phyloP scores from a whole-genome alignment of 2,329 filamentous ascomycete genomes.

The Nectriaceae sp. region DNA sequence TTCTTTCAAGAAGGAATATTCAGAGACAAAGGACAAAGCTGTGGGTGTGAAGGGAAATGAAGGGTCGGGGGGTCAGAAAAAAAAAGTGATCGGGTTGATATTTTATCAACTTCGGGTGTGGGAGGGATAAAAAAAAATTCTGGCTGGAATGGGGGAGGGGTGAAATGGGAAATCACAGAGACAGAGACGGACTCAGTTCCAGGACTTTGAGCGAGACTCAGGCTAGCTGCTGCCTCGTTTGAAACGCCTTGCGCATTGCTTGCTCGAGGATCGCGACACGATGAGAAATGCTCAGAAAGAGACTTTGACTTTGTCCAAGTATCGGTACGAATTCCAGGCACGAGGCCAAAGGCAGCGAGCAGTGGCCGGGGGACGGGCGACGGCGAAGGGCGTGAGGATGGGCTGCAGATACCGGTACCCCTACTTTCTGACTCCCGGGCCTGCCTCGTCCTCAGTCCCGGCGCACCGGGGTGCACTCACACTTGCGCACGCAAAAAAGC shows the following conservation, averaged over 20 bases:
- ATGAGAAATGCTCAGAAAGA: no score
- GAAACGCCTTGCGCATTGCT: constrained; percentile 8
- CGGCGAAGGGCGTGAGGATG: background rate
- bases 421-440: no score
- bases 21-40: constrained; percentile 7
- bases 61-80: constrained; percentile 20
- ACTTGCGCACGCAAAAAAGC: background rate
- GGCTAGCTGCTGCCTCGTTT: constrained; percentile 6
- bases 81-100: constrained; percentile 32
- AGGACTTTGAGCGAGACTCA: no score
- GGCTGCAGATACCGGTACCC: background rate
- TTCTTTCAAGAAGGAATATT: background rate
- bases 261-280: no score
- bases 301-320: no score
- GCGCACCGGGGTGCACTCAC: no score
- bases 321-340: background rate
- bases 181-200: constrained; percentile 15
- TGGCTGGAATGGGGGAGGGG: constrained; percentile 26
- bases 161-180: constrained; percentile 12
- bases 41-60: constrained; percentile 24
- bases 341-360: background rate
- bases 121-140: constrained; percentile 26
- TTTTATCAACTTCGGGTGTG: constrained; percentile 33
- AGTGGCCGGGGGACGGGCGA: background rate
- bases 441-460: no score